These are phyloP conservation scores for Picea engelmannii DNA, from an alignment of 83 land plant species.

Conservation along the genomic window DNA sequence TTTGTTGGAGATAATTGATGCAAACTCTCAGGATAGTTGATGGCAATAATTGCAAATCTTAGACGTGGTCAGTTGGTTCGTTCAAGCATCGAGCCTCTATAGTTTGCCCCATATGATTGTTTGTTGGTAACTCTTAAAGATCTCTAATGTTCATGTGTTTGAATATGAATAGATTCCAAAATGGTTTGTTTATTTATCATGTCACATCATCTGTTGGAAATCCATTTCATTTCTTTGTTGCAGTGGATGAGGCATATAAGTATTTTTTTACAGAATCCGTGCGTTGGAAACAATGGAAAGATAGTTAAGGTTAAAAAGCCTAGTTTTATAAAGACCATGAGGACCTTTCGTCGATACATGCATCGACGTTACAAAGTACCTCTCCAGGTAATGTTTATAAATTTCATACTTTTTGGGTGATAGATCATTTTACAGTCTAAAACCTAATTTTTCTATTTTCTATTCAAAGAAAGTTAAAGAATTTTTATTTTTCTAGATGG, in stretches of 20 bases:
- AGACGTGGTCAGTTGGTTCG: slow-evolving; percentile 38
- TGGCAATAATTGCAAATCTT: not conserved
- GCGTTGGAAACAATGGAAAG: slow-evolving; percentile 53
- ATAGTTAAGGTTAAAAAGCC: slow-evolving; percentile 45
- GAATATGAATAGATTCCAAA: slow-evolving; percentile 60
- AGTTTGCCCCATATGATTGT: too few relatives aligned
- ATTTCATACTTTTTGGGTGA: too few relatives aligned
- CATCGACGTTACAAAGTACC: slow-evolving; percentile 21
- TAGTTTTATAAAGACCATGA: slow-evolving; percentile 34
- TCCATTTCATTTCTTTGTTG: slow-evolving; percentile 31
- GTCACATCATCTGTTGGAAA: slow-evolving; percentile 66
- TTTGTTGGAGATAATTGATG: too few relatives aligned
- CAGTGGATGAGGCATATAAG: slow-evolving; percentile 33
- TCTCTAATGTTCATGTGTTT: too few relatives aligned
- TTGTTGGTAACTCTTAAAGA: too few relatives aligned
- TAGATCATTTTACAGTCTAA: too few relatives aligned
- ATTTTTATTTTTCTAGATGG: too few relatives aligned
- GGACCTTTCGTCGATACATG: slow-evolving; percentile 40
- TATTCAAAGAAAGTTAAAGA: too few relatives aligned
- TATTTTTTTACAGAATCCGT: slow-evolving; percentile 57
- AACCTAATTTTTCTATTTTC: too few relatives aligned
- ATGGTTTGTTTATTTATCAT: slow-evolving; percentile 43
- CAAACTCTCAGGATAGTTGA: too few relatives aligned
- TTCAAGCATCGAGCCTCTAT: not conserved
- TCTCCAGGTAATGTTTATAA: too few relatives aligned